Conservation (phyloP, 2,329 filamentous ascomycete genomes). For the Penicillium sp. region DNA sequence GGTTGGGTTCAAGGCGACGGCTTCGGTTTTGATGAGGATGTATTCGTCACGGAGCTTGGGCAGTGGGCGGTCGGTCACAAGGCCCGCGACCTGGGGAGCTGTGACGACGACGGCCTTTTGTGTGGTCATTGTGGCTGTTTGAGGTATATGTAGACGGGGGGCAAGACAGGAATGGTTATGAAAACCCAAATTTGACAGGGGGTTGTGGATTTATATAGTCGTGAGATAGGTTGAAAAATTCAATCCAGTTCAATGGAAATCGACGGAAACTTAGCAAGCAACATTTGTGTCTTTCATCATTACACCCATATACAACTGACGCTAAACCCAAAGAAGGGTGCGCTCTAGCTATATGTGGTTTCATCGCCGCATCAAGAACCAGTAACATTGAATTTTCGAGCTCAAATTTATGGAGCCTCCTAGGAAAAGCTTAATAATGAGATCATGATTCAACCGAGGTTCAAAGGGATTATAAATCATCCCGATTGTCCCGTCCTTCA, state of each 20-base stretch:
- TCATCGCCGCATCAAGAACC: not conserved
- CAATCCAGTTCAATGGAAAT: not conserved
- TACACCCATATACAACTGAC: not conserved
- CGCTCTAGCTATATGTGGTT: not conserved
- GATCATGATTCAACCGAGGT: not conserved
- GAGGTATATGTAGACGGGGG: not conserved
- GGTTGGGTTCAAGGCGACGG: constrained; percentile 56
- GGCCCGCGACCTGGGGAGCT: not conserved
- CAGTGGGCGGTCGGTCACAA: constrained; percentile 13
- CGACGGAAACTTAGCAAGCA: not conserved
- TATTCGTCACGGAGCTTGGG: constrained; percentile 49
- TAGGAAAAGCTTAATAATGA: not conserved
- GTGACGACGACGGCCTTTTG: not conserved
- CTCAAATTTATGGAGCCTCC: not conserved
- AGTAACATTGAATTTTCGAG: not conserved
- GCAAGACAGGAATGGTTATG: not conserved
- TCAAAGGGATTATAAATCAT: not conserved
- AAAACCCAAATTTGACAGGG: not conserved
- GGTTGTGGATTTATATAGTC: not conserved
- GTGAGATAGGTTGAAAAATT: not conserved
- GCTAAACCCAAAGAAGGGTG: not conserved
- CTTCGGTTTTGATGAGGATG: constrained; percentile 54
- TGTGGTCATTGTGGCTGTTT: not conserved
- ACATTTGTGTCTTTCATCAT: not conserved
- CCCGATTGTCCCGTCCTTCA: too few relatives aligned